These are phyloP conservation scores for Amaranthus hypochondriacus DNA, from an alignment of 148 eudicot genomes.

Conservation along the genomic window DNA sequence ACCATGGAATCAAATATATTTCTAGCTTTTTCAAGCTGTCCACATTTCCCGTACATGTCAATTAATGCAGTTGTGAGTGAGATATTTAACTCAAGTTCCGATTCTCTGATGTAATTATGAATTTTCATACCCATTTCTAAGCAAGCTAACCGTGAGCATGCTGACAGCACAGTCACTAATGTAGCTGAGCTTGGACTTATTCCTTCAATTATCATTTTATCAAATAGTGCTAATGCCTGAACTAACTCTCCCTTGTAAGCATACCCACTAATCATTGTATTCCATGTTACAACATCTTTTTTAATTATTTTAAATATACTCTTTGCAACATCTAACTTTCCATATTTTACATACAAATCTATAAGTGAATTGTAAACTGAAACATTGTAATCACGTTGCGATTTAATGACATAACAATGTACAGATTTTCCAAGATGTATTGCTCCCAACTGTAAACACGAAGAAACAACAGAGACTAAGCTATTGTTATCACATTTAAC, in stretches of 20 bases:
- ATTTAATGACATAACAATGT: slow-evolving; percentile 54
- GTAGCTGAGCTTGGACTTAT: slow-evolving; percentile 47
- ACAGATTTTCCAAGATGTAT: slow-evolving; percentile 43
- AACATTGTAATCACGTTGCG: slow-evolving; percentile 27
- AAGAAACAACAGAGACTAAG: slow-evolving; percentile 47
- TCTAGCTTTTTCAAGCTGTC: slow-evolving; percentile 49
- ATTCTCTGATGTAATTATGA: slow-evolving; percentile 39
- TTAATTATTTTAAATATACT: slow-evolving; percentile 37
- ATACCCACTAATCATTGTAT: slow-evolving; percentile 49
- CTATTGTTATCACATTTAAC: slow-evolving; percentile 35
- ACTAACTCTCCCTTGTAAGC: slow-evolving; percentile 28
- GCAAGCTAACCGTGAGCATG: slow-evolving; percentile 52
- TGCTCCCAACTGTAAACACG: slow-evolving; percentile 43
- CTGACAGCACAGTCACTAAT: slow-evolving; percentile 49
- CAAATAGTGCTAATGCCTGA: slow-evolving; percentile 45
- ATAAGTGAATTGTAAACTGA: slow-evolving; percentile 57
- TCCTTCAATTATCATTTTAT: slow-evolving; percentile 49
- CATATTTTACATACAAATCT: slow-evolving; percentile 60
- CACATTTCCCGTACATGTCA: slow-evolving; percentile 83
- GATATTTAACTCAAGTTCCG: slow-evolving; percentile 27
- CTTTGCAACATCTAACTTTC: slow-evolving; percentile 34
- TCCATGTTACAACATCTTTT: slow-evolving; percentile 60
- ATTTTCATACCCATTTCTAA: slow-evolving; percentile 46
- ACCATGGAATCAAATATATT: slow-evolving; percentile 48
- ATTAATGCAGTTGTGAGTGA: slow-evolving; percentile 55